phyloP scores from a whole-genome alignment of 176 grass and related monocot genomes.

The Musa acuminata region DNA sequence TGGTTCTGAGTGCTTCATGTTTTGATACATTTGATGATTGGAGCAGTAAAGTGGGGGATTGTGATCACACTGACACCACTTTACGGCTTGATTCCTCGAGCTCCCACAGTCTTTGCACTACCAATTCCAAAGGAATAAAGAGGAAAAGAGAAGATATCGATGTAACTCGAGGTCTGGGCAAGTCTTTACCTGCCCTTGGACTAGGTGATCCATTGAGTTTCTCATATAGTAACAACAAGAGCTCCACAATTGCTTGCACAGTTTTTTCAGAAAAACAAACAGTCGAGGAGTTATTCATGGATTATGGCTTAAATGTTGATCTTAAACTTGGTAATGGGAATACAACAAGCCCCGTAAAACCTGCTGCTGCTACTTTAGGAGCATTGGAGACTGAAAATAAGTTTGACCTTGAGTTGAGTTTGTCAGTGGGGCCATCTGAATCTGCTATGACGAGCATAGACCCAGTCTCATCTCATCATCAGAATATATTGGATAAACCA shows the following conservation, averaged over 20 bases:
- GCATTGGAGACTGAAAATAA: constrained; percentile 24
- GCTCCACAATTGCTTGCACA: constrained; percentile 40
- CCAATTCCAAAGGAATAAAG: constrained; percentile 46
- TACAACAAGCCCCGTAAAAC: constrained; percentile 30
- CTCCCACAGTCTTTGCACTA: constrained; percentile 14
- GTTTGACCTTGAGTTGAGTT: constrained; percentile 60
- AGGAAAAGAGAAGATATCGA: constrained; percentile 45
- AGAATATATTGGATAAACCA: constrained; percentile 24
- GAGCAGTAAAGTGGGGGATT: constrained; percentile 12
- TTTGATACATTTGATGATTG: constrained; percentile 19
- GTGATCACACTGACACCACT: constrained; percentile 22
- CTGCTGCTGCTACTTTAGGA: constrained; percentile 33
- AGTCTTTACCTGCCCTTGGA: constrained; percentile 24
- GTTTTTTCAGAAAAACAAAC: constrained; percentile 52
- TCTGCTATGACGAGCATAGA: constrained; percentile 45
- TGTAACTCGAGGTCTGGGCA: not conserved
- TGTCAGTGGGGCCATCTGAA: constrained; percentile 49
- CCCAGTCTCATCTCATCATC: constrained; percentile 14
- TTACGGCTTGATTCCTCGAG: constrained; percentile 31
- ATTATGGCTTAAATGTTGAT: constrained; percentile 51
- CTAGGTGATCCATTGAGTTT: constrained; percentile 50
- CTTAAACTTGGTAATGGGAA: constrained; percentile 52
- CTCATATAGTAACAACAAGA: constrained; percentile 63
- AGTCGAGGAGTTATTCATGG: constrained; percentile 52
- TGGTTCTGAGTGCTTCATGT: constrained; percentile 47